These are phyloP conservation scores for Botryobasidium botryosum DNA, from an alignment of 768 basidiomycete species.

Conservation along the genomic window DNA sequence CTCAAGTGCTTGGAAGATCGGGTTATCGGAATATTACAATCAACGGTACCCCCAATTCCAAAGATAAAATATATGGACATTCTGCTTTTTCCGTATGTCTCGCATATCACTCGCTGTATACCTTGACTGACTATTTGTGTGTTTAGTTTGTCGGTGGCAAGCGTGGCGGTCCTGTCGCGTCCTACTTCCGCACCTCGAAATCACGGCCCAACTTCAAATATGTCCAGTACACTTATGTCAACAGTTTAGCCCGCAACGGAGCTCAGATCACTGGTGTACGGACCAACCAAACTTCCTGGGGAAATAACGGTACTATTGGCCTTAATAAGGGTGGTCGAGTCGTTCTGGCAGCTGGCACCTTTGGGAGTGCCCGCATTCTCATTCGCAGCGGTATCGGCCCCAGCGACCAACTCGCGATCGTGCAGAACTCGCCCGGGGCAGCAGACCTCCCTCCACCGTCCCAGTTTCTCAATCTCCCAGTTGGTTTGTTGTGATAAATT, in stretches of 20 bases:
- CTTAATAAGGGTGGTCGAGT: conserved; percentile 40
- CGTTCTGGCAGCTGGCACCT: conserved; percentile 40
- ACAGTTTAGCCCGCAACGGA: conserved; percentile 39
- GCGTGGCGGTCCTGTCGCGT: conserved; percentile 39
- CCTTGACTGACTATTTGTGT: not conserved
- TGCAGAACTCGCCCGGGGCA: conserved; percentile 30
- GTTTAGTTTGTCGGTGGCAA: conserved; percentile 16
- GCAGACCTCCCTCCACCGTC: conserved; percentile 30
- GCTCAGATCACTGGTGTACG: conserved; percentile 38
- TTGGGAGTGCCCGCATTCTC: conserved; percentile 22
- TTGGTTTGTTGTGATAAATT: no score
- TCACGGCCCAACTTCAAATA: conserved; percentile 35
- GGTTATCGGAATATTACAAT: conserved; percentile 36
- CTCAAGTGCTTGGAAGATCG: conserved; percentile 29
- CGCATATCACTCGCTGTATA: not conserved
- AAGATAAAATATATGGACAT: conserved; percentile 44
- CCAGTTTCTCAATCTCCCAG: conserved; percentile 42
- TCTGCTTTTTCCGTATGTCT: conserved; percentile 23
- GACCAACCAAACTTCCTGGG: conserved; percentile 40
- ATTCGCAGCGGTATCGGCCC: conserved; percentile 30
- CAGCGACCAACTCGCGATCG: conserved; percentile 28
- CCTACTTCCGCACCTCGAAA: conserved; percentile 41
- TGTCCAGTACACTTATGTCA: conserved; percentile 32
- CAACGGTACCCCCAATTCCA: conserved; percentile 36
- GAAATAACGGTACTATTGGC: conserved; percentile 33